These are phyloP conservation scores for Hypoxylon sp. DNA, from an alignment of 2,329 filamentous ascomycete genomes.

Conservation along the genomic window DNA sequence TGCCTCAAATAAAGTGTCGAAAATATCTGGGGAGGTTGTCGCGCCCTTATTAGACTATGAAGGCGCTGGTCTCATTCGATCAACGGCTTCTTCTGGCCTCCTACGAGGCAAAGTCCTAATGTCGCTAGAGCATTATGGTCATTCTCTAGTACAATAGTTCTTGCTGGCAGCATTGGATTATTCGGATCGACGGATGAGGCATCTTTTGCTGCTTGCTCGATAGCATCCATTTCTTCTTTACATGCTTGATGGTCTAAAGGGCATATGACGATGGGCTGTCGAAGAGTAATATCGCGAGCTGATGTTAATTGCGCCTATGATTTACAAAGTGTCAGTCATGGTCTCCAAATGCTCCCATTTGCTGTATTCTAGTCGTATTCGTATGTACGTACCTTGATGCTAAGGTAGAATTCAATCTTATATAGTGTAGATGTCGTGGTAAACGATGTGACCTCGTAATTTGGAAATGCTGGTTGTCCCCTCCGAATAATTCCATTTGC, in stretches of 20 bases:
- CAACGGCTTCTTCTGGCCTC: slow-evolving; percentile 74
- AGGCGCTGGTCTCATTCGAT: slow-evolving; percentile 66
- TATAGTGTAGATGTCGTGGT: slow-evolving; percentile 95
- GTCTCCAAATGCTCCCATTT: slow-evolving; percentile 6
- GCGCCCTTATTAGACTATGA: not conserved
- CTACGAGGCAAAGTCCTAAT: slow-evolving; percentile 74
- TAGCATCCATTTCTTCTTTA: slow-evolving; percentile 98
- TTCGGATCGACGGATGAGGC: slow-evolving; percentile 89
- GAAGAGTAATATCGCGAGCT: slow-evolving; percentile 87
- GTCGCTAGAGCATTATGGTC: slow-evolving; percentile 76
- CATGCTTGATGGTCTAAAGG: slow-evolving; percentile 95
- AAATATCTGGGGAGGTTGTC: not conserved
- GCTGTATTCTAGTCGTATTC: not conserved
- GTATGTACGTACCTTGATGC: slow-evolving; percentile 80
- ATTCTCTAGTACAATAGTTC: slow-evolving; percentile 82
- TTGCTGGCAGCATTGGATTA: slow-evolving; percentile 92
- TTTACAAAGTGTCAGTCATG: slow-evolving; percentile 35
- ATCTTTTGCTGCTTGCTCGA: slow-evolving; percentile 95
- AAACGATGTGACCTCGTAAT: slow-evolving; percentile 90
- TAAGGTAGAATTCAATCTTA: slow-evolving; percentile 98
- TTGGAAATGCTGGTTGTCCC: slow-evolving; percentile 88
- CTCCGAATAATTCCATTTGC: slow-evolving; percentile 88
- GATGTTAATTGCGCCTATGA: slow-evolving; percentile 86
- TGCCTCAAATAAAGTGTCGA: slow-evolving; percentile 11
- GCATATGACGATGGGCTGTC: slow-evolving; percentile 95